These are phyloP conservation scores for Cenococcum geophilum DNA, from an alignment of 495 filamentous ascomycete species.

Conservation along the genomic window DNA sequence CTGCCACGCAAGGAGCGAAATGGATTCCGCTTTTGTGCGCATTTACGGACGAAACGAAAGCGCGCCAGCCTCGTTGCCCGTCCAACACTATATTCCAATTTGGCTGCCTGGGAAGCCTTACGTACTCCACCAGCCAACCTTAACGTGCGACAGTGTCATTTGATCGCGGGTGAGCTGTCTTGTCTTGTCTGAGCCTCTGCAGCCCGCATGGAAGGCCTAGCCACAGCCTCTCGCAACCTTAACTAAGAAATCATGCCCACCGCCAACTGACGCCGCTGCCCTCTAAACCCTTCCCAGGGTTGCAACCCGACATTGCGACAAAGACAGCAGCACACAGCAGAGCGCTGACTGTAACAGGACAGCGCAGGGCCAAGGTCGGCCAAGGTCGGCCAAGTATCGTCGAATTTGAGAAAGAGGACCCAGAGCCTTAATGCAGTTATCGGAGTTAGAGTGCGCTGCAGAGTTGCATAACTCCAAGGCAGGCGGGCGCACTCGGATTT, in stretches of 20 bases:
- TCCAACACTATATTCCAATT: neutral
- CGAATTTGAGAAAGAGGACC: neutral
- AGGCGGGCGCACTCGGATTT: neutral
- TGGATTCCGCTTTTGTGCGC: conserved; percentile 1
- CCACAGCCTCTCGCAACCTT: neutral
- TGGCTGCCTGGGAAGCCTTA: neutral
- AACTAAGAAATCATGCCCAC: neutral
- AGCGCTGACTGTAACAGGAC: neutral
- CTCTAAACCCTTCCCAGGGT: neutral
- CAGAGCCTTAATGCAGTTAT: neutral
- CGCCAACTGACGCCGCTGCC: neutral
- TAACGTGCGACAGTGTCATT: neutral
- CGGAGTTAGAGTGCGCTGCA: neutral
- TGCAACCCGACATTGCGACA: conserved; percentile 3
- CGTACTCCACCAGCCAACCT: neutral
- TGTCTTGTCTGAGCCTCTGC: conserved; percentile 1
- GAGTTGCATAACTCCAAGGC: neutral
- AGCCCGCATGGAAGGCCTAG: neutral
- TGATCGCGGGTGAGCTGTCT: neutral
- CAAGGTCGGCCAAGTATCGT: conserved; percentile 5
- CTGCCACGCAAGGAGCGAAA: neutral
- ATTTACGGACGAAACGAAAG: neutral
- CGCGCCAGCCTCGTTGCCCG: neutral
- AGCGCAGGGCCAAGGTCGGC: neutral
- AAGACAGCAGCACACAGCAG: neutral